Evolutionary conservation across 2,329 filamentous ascomycete species (phyloP).

Genomic region (Beauveria bassiana): DNA sequence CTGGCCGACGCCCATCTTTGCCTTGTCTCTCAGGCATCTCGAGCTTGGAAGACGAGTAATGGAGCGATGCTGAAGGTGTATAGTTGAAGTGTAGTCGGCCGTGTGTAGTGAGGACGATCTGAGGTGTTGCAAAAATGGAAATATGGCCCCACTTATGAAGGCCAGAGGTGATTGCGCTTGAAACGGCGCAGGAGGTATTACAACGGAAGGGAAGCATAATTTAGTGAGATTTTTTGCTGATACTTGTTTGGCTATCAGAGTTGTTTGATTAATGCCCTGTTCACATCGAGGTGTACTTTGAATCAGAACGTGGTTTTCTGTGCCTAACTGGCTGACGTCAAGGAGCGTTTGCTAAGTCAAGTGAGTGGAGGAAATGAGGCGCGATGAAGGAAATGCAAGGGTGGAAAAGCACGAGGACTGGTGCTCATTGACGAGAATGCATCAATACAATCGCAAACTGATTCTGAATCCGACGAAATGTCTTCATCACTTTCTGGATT

Average conservation of each 20-base stretch:
- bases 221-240: not conserved
- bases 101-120: not conserved
- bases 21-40: slow-evolving; percentile 7
- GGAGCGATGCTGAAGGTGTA: not conserved
- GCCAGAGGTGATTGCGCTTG: not conserved
- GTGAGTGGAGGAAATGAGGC: too few relatives aligned
- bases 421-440: too few relatives aligned
- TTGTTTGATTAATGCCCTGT: too few relatives aligned
- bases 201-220: not conserved
- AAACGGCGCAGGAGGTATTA: not conserved
- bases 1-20: slow-evolving; percentile 1
- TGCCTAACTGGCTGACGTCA: too few relatives aligned
- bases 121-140: slow-evolving; percentile 10
- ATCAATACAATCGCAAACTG: too few relatives aligned
- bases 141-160: not conserved
- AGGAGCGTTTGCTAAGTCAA: too few relatives aligned
- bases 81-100: not conserved
- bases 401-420: too few relatives aligned
- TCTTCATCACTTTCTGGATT: too few relatives aligned
- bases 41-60: not conserved
- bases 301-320: too few relatives aligned
- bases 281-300: too few relatives aligned
- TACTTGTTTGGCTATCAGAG: not conserved
- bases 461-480: too few relatives aligned
- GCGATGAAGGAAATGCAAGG: too few relatives aligned